A percentile compares a stretch with the other conserved stretches of the same genome.
phyloP scores from a whole-genome alignment of 176 grass and related monocot genomes.

The Neostapfia colusana region DNA sequence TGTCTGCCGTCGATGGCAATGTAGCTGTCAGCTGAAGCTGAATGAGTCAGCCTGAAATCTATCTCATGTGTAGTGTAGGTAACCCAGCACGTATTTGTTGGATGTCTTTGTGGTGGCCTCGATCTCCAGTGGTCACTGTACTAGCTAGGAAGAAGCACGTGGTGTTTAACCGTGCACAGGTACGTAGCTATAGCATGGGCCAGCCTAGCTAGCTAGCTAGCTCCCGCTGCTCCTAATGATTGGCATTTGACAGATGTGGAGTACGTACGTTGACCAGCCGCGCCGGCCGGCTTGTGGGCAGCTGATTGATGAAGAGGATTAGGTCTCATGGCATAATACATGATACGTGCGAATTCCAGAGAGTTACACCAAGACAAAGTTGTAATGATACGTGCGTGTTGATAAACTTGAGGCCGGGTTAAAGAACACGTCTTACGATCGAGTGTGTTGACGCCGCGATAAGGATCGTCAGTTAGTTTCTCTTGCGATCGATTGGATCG shows the following conservation, averaged over 20 bases:
- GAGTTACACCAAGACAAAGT: constrained; percentile 15
- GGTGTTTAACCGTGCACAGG: constrained; percentile 30
- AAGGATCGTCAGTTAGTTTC: not conserved
- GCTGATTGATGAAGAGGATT: constrained; percentile 24
- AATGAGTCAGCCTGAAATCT: not conserved
- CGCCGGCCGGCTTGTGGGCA: not conserved
- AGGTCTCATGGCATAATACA: constrained; percentile 48
- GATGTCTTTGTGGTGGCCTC: not conserved
- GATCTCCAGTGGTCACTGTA: constrained; percentile 26
- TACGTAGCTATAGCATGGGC: constrained; percentile 9
- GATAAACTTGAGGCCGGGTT: not conserved
- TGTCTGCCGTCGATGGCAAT: constrained; percentile 22
- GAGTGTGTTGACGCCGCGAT: not conserved
- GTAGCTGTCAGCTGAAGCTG: constrained; percentile 32
- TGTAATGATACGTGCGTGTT: not conserved
- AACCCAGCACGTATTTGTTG: constrained; percentile 20
- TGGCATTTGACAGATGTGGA: constrained; percentile 26
- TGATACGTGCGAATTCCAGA: constrained; percentile 32
- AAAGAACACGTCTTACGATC: not conserved
- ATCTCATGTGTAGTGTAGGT: not conserved
- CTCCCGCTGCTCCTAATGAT: constrained; percentile 28
- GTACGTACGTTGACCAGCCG: constrained; percentile 27
- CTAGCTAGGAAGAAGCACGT: not conserved
- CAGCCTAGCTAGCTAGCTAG: constrained; percentile 5
- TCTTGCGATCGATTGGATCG: not conserved